These are phyloP conservation scores for Leccinum ochraceum DNA, from an alignment of 768 basidiomycete species.

Conservation along the genomic window DNA sequence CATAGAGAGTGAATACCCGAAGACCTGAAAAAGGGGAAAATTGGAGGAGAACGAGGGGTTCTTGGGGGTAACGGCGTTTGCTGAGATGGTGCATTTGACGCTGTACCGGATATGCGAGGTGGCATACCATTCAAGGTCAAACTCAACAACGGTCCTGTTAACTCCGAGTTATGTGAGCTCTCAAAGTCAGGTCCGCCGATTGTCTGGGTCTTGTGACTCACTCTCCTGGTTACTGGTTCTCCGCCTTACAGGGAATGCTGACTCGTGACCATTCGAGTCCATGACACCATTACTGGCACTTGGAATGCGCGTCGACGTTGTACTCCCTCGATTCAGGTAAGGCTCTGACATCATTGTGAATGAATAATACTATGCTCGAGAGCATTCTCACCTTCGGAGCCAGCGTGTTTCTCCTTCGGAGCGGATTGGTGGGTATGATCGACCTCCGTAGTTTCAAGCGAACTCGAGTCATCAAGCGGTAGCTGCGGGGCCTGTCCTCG, in stretches of 20 bases:
- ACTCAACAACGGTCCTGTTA: constrained; percentile 18
- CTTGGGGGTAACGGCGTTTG: constrained; percentile 12
- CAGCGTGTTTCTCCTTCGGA: neutral
- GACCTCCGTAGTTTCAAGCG: constrained; percentile 3
- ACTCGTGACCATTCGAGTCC: neutral
- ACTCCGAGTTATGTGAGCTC: neutral
- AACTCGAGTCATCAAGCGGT: constrained; percentile 5
- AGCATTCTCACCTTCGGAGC: constrained; percentile 1
- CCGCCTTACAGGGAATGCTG: neutral
- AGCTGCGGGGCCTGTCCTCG: constrained; percentile 35
- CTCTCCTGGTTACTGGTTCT: constrained; percentile 6
- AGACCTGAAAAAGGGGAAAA: constrained; percentile 21
- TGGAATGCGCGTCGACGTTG: constrained; percentile 4
- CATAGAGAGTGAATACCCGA: constrained; percentile 5
- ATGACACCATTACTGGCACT: neutral
- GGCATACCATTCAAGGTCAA: constrained; percentile 14
- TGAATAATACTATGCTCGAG: neutral
- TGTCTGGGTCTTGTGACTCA: constrained; percentile 1
- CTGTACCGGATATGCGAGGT: constrained; percentile 2
- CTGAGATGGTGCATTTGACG: constrained; percentile 18
- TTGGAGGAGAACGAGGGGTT: constrained; percentile 10
- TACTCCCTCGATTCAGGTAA: neutral
- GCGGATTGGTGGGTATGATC: neutral
- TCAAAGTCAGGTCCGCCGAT: neutral
- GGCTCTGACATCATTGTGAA: neutral